These are phyloP conservation scores for Lasiodiplodia citricola DNA, from an alignment of 2,329 filamentous ascomycete genomes.

Conservation along the genomic window DNA sequence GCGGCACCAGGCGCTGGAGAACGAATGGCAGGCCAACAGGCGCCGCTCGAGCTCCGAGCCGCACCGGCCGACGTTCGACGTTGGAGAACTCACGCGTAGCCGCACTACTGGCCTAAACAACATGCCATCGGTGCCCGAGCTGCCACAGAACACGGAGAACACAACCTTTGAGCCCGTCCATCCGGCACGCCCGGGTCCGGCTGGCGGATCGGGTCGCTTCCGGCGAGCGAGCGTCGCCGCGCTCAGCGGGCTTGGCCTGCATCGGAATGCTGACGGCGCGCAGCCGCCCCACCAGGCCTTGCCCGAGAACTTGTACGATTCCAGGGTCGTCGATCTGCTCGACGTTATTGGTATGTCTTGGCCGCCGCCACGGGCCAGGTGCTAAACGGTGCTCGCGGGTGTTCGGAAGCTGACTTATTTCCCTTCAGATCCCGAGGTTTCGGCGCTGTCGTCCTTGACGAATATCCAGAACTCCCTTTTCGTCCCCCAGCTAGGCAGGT, in stretches of 20 bases:
- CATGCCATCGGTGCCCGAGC: constrained; percentile 26
- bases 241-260: not conserved
- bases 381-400: constrained; percentile 30
- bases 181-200: not conserved
- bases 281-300: not conserved
- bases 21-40: constrained; percentile 23
- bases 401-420: constrained; percentile 8
- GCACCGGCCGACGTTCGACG: constrained; percentile 21
- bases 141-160: not conserved
- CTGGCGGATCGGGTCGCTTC: constrained; percentile 17
- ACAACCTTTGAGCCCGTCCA: constrained; percentile 11
- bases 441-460: constrained; percentile 80
- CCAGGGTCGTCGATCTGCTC: constrained; percentile 68
- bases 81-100: constrained; percentile 7
- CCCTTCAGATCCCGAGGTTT: constrained; percentile 75
- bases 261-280: constrained; percentile 3
- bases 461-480: constrained; percentile 92
- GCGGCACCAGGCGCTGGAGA: not conserved
- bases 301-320: constrained; percentile 56
- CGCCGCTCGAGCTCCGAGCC: constrained; percentile 27
- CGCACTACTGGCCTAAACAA: constrained; percentile 18
- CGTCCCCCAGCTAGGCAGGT: constrained; percentile 77
- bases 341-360: constrained; percentile 67
- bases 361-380: constrained; percentile 25
- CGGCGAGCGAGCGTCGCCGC: constrained; percentile 20